Conservation (phyloP, 1,284 basidiomycete genomes). For the Nidula niveotomentosa region DNA sequence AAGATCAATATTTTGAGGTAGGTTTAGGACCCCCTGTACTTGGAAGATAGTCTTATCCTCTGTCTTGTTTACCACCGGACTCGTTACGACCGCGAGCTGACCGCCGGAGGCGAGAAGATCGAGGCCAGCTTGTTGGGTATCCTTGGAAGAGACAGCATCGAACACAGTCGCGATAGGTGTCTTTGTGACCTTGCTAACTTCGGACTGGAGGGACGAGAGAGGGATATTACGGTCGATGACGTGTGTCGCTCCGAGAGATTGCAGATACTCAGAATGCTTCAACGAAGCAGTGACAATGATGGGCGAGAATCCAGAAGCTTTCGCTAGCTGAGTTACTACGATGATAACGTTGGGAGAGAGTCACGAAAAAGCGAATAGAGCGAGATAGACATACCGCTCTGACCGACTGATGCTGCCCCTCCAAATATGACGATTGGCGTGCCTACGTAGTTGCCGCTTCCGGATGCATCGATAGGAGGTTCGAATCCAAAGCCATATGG, state of each 20-base stretch:
- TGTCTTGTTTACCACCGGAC: not conserved
- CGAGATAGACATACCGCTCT: conserved; percentile 23
- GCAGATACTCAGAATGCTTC: conserved; percentile 38
- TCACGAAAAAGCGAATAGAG: not conserved
- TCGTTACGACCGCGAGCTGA: conserved; percentile 8
- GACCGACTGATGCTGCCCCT: conserved; percentile 34
- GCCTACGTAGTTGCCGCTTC: conserved; percentile 33
- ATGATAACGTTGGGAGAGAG: conserved; percentile 5
- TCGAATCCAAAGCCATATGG: conserved; percentile 27
- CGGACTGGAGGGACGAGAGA: not conserved
- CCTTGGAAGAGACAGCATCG: conserved; percentile 22
- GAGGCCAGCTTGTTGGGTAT: conserved; percentile 13
- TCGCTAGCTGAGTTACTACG: conserved; percentile 39
- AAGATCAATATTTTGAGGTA: not conserved
- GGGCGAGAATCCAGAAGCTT: conserved; percentile 45
- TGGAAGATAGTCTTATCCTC: not conserved
- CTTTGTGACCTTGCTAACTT: conserved; percentile 12
- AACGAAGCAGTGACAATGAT: conserved; percentile 48
- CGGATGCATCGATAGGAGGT: conserved; percentile 25
- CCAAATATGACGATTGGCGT: conserved; percentile 35
- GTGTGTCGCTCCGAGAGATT: conserved; percentile 49
- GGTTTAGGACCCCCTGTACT: not conserved
- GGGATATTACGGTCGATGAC: conserved; percentile 35
- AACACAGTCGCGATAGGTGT: conserved; percentile 16
- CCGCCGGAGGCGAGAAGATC: conserved; percentile 13